Percentiles rank a stretch among this genome's conserved stretches.
phyloP scores from a whole-genome alignment of 2,329 filamentous ascomycete species.

The Trichophyton mentagrophytes region DNA sequence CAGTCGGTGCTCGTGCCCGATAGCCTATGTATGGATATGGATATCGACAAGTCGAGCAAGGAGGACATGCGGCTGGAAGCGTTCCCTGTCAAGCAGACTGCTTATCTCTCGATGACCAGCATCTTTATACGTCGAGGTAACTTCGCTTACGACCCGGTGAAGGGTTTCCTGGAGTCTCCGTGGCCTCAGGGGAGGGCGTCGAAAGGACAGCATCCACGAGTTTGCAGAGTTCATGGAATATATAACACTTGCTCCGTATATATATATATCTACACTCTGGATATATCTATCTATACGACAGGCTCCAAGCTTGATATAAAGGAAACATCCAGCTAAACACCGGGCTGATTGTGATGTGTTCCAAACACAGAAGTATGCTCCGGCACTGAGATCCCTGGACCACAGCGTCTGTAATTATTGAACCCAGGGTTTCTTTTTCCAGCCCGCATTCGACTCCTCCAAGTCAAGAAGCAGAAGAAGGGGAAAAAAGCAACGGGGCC shows the following conservation, averaged over 20 bases:
- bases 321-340: no score
- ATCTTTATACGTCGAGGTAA: background rate
- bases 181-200: background rate
- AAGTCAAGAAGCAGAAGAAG: no score
- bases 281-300: background rate
- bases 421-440: background rate
- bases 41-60: no score
- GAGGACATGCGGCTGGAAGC: background rate
- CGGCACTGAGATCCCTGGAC: background rate
- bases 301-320: no score
- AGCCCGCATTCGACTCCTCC: background rate
- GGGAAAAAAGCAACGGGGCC: background rate
- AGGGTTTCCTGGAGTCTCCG: background rate
- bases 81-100: background rate
- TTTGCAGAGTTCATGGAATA: background rate
- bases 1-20: background rate
- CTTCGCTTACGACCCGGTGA: slow-evolving; percentile 3
- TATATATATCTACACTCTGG: background rate
- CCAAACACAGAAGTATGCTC: background rate
- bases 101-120: background rate
- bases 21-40: background rate
- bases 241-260: background rate
- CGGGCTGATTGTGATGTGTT: background rate
- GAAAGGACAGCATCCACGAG: no score
- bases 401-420: background rate